Conservation (phyloP, 78 protist genomes). For the Cyanophora paradoxa region DNA sequence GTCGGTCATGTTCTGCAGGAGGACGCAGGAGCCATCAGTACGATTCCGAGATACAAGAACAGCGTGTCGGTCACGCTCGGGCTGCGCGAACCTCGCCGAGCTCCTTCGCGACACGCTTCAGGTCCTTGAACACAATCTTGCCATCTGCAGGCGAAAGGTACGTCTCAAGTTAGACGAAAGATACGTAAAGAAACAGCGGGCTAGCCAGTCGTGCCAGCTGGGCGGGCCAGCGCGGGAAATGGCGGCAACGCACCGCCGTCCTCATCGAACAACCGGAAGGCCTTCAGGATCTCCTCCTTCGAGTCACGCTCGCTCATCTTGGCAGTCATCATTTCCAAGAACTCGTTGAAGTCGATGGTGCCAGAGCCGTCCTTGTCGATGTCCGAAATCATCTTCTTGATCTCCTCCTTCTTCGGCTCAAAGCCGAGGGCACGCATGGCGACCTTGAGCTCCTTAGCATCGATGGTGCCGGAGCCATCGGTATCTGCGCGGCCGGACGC, state of each 20-base stretch:
- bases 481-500: too few relatives aligned
- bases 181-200: too few relatives aligned
- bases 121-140: slow-evolving; percentile 67
- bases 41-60: neutral
- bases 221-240: too few relatives aligned
- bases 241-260: slow-evolving; percentile 76
- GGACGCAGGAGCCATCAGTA: neutral
- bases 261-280: slow-evolving; percentile 80
- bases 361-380: slow-evolving; percentile 78
- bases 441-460: slow-evolving; percentile 85
- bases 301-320: slow-evolving; percentile 81
- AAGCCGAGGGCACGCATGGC: slow-evolving; percentile 94
- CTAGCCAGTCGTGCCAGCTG: too few relatives aligned
- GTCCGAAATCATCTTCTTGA: slow-evolving; percentile 70
- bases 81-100: slow-evolving; percentile 75
- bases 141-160: too few relatives aligned
- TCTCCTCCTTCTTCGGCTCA: slow-evolving; percentile 87
- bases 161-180: too few relatives aligned
- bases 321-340: slow-evolving; percentile 82
- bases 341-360: slow-evolving; percentile 72
- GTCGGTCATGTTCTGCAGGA: slow-evolving; percentile 74
- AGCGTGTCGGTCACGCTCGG: neutral
- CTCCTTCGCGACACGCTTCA: slow-evolving; percentile 82
- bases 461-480: slow-evolving; percentile 83
- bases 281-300: slow-evolving; percentile 76